Base-by-base conservation (phyloP, 768 basidiomycete genomes). In the Sporobolomyces roseus region DNA sequence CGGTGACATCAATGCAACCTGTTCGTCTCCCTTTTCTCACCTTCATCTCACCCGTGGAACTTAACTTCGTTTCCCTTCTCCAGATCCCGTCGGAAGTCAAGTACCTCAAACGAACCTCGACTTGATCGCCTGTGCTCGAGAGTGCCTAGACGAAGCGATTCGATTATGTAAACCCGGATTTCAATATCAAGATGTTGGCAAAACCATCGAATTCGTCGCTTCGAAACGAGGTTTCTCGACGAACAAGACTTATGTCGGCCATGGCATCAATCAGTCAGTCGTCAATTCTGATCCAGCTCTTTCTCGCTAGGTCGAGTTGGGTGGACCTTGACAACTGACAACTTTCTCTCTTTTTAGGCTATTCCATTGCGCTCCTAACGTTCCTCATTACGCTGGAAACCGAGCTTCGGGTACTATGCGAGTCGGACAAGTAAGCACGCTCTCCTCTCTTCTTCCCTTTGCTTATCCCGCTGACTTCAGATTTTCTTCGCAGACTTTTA, bases 151-250 rank as follows among this genome's bases (percentile, higher is more conserved):
- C 75, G 91, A 86, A 64, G 85, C 94, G 19, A 99, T 99, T 77
- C 88, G 87, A 61, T 79, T 89, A 13, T 97, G 93, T 82, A 96
- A 92, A 80, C 96, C 96, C 7, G 96, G 94, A 12, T 85, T 88
- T 43, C 81, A 93, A 63, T 90, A 91, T 80, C 86, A 90, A 63
- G 91, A 94, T 78, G 79, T 94, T 61, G 92, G 92, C 56, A 90
- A 88, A 78, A 82, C 80, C 54, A 93, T 94, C 74, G 96, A 98
- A 77, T 88, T 89, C 21, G 82, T 94, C 62, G 90, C 91, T 48
- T 86, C 86, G 63, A 83, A 86, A 21, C 87, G 87, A 64, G 88
- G 88, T 8, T 98, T 91, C 80, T 84, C 89, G n/a, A 88, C 90
- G 46, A 92, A 98, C 38, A 85, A 91, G 75, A 87, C 87, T 33